Evolutionary conservation across 202 grass and related monocot species (phyloP).

Genomic region (Panicum virgatum): DNA sequence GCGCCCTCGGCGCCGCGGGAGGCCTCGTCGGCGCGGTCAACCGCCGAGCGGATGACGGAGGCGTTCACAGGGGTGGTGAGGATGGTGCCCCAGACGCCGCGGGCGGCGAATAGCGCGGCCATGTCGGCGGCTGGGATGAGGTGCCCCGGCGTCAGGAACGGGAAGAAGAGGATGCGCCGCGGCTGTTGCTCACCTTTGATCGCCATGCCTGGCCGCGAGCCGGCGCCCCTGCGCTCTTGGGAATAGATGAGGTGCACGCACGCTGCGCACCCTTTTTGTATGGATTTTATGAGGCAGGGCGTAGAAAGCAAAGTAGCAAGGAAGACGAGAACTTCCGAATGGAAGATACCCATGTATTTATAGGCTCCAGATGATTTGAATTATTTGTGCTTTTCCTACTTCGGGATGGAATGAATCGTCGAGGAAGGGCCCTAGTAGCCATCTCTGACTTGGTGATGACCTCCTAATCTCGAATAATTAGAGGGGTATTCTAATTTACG

Average conservation of each 20-base stretch:
- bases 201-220: conserved; percentile 38
- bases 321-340: too few species aligned
- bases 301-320: background rate
- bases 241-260: background rate
- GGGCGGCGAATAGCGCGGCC: conserved; percentile 53
- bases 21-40: conserved; percentile 52
- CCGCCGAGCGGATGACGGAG: conserved; percentile 39
- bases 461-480: too few species aligned
- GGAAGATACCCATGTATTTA: background rate
- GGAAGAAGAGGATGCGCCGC: conserved; percentile 75
- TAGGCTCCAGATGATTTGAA: background rate
- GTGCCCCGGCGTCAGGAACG: conserved; percentile 69
- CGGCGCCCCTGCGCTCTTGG: background rate
- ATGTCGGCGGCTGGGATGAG: conserved; percentile 71
- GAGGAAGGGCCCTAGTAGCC: background rate
- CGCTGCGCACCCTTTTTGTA: background rate
- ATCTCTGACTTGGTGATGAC: conserved; percentile 10
- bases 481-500: too few species aligned
- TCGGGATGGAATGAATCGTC: background rate
- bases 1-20: background rate
- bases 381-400: background rate
- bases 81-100: conserved; percentile 59
- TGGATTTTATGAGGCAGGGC: background rate
- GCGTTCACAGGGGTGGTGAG: conserved; percentile 69
- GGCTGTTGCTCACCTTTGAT: conserved; percentile 24